Evolutionary conservation across 441 rosid genomes (phyloP).

Genomic region (Hypseocharis bilobata): DNA sequence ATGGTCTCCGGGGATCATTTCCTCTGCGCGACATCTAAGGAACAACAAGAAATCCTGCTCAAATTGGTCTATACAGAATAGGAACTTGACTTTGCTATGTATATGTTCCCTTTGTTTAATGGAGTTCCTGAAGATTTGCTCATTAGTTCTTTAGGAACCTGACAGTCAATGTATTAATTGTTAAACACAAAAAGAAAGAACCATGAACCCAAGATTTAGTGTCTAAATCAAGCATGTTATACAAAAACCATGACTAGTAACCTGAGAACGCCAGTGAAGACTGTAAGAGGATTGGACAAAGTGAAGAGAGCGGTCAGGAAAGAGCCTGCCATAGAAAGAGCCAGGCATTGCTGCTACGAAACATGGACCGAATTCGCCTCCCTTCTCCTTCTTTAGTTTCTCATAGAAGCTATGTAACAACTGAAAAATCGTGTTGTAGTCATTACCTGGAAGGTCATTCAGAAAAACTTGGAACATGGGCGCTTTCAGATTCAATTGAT

Average conservation of each 20-base stretch:
- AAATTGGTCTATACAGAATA: slow-evolving; percentile 14
- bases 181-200: no score
- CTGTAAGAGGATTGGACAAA: slow-evolving; percentile 15
- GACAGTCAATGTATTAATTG: no score
- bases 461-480: slow-evolving; percentile 29
- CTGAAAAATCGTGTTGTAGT: slow-evolving; percentile 30
- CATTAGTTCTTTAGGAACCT: slow-evolving; percentile 27
- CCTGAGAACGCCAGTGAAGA: slow-evolving; percentile 25
- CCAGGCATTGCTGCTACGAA: slow-evolving; percentile 24
- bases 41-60: slow-evolving; percentile 23
- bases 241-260: no score
- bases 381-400: slow-evolving; percentile 16
- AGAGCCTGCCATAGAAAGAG: slow-evolving; percentile 26
- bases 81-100: slow-evolving; percentile 17
- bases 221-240: no score
- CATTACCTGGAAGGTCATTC: slow-evolving; percentile 32
- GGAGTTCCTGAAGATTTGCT: neutral
- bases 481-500: neutral
- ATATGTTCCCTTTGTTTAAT: slow-evolving; percentile 14
- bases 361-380: slow-evolving; percentile 12
- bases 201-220: no score
- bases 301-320: slow-evolving; percentile 10
- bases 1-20: slow-evolving; percentile 20
- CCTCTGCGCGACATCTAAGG: slow-evolving; percentile 16
- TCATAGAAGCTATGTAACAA: slow-evolving; percentile 18